A percentile compares a stretch with the other conserved stretches of the same genome.
phyloP scores from a whole-genome alignment of 177 flowering plant species.

The Vitis hybrid region DNA sequence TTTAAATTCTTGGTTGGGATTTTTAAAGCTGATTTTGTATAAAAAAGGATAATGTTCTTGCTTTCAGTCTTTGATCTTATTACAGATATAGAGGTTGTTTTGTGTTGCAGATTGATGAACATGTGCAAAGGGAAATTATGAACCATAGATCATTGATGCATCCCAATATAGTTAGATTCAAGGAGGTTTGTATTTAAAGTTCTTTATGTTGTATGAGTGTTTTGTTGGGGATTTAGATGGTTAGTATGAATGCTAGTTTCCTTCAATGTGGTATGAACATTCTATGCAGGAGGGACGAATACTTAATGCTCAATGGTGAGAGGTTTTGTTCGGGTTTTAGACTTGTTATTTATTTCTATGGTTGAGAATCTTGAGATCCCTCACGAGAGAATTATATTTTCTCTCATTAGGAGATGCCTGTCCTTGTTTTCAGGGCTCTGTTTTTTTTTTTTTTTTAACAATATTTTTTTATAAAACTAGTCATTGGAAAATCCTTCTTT shows the following conservation, averaged over 20 bases:
- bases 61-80: neutral
- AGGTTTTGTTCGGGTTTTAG: too few relatives aligned
- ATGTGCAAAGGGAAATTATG: conserved; percentile 77
- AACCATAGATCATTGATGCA: conserved; percentile 69
- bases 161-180: conserved; percentile 66
- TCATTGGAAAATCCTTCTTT: too few relatives aligned
- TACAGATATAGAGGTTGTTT: neutral
- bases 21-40: neutral
- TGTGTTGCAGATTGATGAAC: conserved; percentile 60
- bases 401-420: neutral
- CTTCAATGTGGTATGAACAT: too few relatives aligned
- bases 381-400: too few relatives aligned
- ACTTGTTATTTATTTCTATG: too few relatives aligned
- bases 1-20: neutral
- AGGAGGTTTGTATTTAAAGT: conserved; percentile 42
- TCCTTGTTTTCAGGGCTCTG: neutral
- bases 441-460: too few relatives aligned
- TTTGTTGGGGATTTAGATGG: neutral
- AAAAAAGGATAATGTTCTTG: too few relatives aligned
- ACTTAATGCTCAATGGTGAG: too few relatives aligned
- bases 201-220: neutral
- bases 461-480: too few relatives aligned
- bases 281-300: too few relatives aligned
- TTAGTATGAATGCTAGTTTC: neutral
- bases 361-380: too few relatives aligned